phyloP scores from a whole-genome alignment of 2,329 filamentous ascomycete genomes.

The Beauveria caledonica region DNA sequence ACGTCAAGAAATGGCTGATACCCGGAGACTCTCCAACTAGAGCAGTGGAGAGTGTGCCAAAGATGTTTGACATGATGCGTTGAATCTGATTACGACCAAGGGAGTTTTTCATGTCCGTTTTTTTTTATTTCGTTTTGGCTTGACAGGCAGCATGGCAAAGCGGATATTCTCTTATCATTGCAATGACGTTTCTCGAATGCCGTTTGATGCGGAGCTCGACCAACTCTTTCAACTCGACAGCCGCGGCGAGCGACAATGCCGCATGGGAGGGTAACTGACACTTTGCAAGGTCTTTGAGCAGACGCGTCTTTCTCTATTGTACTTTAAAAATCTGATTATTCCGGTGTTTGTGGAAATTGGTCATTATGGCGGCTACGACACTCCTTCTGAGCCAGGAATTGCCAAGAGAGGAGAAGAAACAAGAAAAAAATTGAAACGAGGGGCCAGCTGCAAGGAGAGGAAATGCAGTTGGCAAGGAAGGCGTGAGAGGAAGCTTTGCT shows the following conservation, averaged over 20 bases:
- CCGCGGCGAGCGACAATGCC: neutral
- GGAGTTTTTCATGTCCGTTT: conserved; percentile 3
- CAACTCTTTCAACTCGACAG: neutral
- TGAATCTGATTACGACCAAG: conserved; percentile 8
- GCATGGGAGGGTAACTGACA: neutral
- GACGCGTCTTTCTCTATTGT: conserved; percentile 13
- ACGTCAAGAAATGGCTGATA: conserved; percentile 18
- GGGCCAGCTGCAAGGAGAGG: neutral
- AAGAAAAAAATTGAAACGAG: neutral
- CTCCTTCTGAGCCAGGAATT: neutral
- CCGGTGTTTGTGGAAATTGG: conserved; percentile 11
- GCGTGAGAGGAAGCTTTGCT: neutral
- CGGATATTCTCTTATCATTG: conserved; percentile 9
- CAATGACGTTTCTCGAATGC: neutral
- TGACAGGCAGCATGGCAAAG: conserved; percentile 10
- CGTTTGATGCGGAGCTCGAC: neutral
- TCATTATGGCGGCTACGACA: conserved; percentile 2
- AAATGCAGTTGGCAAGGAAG: neutral
- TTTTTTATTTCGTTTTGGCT: conserved; percentile 11
- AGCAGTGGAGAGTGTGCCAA: conserved; percentile 3
- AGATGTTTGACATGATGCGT: conserved; percentile 9
- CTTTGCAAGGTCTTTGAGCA: neutral
- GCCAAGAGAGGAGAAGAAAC: neutral
- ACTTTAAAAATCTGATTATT: conserved; percentile 16
- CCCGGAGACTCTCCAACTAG: conserved; percentile 10